Percentiles rank a stretch among this genome's conserved stretches.
Evolutionary conservation across 2,329 filamentous ascomycete species (phyloP).

Genomic region (Zymoseptoria brevis): DNA sequence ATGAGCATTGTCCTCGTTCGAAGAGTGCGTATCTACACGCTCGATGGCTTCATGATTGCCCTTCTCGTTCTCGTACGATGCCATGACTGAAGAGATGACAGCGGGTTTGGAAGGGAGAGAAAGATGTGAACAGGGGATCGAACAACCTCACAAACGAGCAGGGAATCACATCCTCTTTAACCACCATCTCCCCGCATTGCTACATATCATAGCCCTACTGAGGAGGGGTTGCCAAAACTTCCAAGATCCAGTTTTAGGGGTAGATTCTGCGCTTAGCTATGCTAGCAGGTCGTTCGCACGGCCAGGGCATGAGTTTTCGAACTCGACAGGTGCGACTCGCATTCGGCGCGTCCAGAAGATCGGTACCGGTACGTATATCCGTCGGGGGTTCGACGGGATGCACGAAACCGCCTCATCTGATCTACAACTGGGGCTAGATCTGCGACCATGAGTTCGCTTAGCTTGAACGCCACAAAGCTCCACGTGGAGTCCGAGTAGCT

Average conservation of each 20-base stretch:
- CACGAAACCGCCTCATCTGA: neutral
- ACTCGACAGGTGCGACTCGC: neutral
- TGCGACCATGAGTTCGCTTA: neutral
- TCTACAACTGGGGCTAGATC: neutral
- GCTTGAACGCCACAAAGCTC: neutral
- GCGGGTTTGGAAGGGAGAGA: neutral
- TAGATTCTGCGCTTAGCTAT: neutral
- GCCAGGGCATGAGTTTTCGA: neutral
- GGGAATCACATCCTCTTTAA: neutral
- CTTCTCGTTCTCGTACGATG: constrained; percentile 8
- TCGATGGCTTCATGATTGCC: constrained; percentile 5
- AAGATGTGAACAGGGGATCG: neutral
- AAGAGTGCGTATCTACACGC: constrained; percentile 10
- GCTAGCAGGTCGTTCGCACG: neutral
- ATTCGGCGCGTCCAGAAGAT: neutral
- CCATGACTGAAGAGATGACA: neutral
- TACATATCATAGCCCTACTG: neutral
- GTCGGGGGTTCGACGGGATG: neutral
- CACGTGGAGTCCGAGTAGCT: neutral
- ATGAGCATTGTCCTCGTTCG: constrained; percentile 3
- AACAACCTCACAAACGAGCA: neutral
- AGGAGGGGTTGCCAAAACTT: neutral
- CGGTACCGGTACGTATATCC: neutral
- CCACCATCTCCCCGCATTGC: neutral
- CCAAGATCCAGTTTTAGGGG: neutral